phyloP scores from a whole-genome alignment of 2,329 filamentous ascomycete genomes.

The Fusarium staphyleae region DNA sequence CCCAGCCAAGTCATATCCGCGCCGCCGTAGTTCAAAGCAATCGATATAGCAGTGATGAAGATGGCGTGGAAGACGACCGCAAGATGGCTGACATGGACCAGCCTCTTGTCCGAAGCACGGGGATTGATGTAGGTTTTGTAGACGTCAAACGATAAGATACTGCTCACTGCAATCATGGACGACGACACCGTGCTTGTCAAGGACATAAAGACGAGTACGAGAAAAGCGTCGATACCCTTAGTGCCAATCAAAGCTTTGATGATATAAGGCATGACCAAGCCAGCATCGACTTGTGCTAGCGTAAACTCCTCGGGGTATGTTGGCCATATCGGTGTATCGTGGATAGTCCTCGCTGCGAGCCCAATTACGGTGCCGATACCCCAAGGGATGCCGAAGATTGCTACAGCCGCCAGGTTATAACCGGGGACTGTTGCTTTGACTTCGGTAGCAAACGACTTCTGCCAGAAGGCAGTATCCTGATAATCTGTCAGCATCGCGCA shows the following conservation, averaged over 20 bases:
- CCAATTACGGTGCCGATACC: conserved; percentile 59
- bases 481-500: too few relatives aligned
- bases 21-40: background rate
- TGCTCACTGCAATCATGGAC: conserved; percentile 60
- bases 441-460: too few relatives aligned
- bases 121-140: conserved; percentile 59
- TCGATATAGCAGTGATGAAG: conserved; percentile 45
- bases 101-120: conserved; percentile 53
- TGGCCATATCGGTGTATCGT: conserved; percentile 57
- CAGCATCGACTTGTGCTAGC: conserved; percentile 67
- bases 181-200: conserved; percentile 66
- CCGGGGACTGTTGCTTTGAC: too few relatives aligned
- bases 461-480: too few relatives aligned
- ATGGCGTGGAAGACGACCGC: conserved; percentile 60
- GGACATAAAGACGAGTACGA: conserved; percentile 78
- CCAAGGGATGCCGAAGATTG: too few relatives aligned
- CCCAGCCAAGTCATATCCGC: conserved; percentile 5
- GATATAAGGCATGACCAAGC: conserved; percentile 73
- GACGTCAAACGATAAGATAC: conserved; percentile 62
- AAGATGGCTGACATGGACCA: conserved; percentile 60
- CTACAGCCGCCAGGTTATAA: too few relatives aligned
- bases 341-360: conserved; percentile 55
- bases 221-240: conserved; percentile 71
- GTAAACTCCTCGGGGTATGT: conserved; percentile 66
- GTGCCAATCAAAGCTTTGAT: conserved; percentile 73